A percentile compares a stretch with the other conserved stretches of the same genome.
Conservation (phyloP, 192 early-diverging fungal genomes). For the Piromyces finnis region DNA sequence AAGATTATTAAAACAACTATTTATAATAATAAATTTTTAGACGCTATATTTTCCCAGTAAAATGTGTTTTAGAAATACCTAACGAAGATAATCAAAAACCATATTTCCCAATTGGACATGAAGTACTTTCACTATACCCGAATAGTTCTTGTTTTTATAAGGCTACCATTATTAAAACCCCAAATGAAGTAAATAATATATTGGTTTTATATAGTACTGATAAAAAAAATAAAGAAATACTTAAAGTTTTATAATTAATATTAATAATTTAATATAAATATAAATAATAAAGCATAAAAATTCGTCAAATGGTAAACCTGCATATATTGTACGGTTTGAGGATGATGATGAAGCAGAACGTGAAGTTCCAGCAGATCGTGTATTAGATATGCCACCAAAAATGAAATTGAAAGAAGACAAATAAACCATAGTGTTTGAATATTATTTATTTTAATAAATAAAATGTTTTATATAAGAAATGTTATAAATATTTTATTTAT, state of each 20-base stretch:
- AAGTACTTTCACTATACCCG: slow-evolving; percentile 23
- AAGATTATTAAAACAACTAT: too few relatives aligned
- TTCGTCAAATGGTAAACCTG: background rate
- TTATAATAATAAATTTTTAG: too few relatives aligned
- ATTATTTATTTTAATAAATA: too few relatives aligned
- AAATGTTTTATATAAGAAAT: too few relatives aligned
- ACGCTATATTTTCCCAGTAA: slow-evolving; percentile 8
- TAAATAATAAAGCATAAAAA: background rate
- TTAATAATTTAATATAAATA: too few relatives aligned
- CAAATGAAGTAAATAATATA: slow-evolving; percentile 15
- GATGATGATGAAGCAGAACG: slow-evolving; percentile 15
- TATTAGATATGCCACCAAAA: slow-evolving; percentile 8
- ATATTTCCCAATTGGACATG: slow-evolving; percentile 13
- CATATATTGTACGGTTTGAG: slow-evolving; percentile 18
- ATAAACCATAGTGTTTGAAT: too few relatives aligned
- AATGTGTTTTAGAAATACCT: slow-evolving; percentile 13
- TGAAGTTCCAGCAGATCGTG: slow-evolving; percentile 4
- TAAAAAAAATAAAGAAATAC: too few relatives aligned
- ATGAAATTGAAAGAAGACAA: background rate
- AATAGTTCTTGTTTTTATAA: slow-evolving; percentile 22
- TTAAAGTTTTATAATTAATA: too few relatives aligned
- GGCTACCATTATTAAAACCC: slow-evolving; percentile 10
- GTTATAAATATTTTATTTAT: too few relatives aligned
- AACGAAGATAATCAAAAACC: background rate
- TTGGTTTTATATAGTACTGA: too few relatives aligned